These are phyloP conservation scores for Torulaspora maleeae DNA, from an alignment of 805 yeast species.

Conservation along the genomic window DNA sequence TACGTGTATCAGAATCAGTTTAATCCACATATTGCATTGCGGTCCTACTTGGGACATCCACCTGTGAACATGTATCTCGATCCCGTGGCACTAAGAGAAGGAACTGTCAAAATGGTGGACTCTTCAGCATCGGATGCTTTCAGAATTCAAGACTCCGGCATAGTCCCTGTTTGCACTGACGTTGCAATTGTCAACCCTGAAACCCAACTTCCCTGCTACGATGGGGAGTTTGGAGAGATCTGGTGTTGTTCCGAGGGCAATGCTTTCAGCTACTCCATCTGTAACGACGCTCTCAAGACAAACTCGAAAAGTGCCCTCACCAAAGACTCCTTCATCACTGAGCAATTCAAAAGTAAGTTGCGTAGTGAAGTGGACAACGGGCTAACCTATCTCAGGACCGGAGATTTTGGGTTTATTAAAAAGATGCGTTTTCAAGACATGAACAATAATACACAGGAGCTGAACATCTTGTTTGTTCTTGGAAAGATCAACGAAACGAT, in stretches of 20 bases:
- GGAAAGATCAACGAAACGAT: slow-evolving; percentile 84
- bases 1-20: slow-evolving; percentile 72
- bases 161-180: slow-evolving; percentile 92
- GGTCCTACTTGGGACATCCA: slow-evolving; percentile 84
- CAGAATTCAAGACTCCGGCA: slow-evolving; percentile 87
- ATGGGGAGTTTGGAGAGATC: slow-evolving; percentile 94
- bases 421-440: slow-evolving; percentile 49
- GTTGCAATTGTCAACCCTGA: slow-evolving; percentile 95
- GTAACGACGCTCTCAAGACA: slow-evolving; percentile 22
- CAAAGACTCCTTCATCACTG: slow-evolving; percentile 47
- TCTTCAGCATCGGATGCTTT: slow-evolving; percentile 49
- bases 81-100: slow-evolving; percentile 84
- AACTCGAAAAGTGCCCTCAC: slow-evolving; percentile 37
- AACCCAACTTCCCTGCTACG: slow-evolving; percentile 67
- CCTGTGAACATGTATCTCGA: slow-evolving; percentile 86
- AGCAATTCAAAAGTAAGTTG: slow-evolving; percentile 61
- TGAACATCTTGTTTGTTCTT: slow-evolving; percentile 78
- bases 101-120: slow-evolving; percentile 73
- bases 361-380: slow-evolving; percentile 56
- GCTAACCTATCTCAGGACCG: slow-evolving; percentile 73
- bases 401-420: slow-evolving; percentile 90
- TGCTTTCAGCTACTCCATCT: slow-evolving; percentile 54
- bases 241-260: slow-evolving; percentile 94
- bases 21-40: slow-evolving; percentile 70
- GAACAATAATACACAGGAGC: slow-evolving; percentile 38